These are phyloP conservation scores for Cladosporium sp. DNA, from an alignment of 2,329 filamentous ascomycete genomes.

Conservation along the genomic window DNA sequence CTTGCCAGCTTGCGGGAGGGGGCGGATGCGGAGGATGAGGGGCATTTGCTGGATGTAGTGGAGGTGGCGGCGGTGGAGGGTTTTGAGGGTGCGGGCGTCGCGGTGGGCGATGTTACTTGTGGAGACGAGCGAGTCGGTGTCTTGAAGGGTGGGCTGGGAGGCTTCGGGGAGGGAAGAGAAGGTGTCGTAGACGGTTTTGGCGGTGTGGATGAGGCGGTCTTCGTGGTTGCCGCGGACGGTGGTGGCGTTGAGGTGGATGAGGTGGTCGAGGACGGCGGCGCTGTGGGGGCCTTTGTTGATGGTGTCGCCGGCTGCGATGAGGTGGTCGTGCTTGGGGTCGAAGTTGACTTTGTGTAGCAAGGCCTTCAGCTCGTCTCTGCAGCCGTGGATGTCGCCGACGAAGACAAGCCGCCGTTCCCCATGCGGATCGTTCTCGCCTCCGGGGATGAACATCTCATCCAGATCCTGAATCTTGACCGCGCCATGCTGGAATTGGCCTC, in stretches of 20 bases:
- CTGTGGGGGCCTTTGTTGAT: slow-evolving; percentile 85
- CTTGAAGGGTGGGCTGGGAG: background rate
- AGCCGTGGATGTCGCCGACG: slow-evolving; percentile 90
- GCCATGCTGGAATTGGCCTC: slow-evolving; percentile 16
- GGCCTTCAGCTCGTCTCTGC: slow-evolving; percentile 55
- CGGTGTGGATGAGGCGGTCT: slow-evolving; percentile 65
- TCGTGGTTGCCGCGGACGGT: slow-evolving; percentile 92
- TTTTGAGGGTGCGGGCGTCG: slow-evolving; percentile 22
- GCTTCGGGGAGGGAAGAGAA: background rate
- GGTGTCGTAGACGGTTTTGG: slow-evolving; percentile 14
- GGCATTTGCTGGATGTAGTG: slow-evolving; percentile 30
- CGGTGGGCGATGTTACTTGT: slow-evolving; percentile 16
- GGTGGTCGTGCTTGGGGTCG: slow-evolving; percentile 58
- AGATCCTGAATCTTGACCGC: slow-evolving; percentile 38
- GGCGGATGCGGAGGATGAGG: slow-evolving; percentile 31
- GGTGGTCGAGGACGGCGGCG: slow-evolving; percentile 66
- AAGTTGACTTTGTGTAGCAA: slow-evolving; percentile 65
- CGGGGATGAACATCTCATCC: slow-evolving; percentile 33
- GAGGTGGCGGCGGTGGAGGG: slow-evolving; percentile 27
- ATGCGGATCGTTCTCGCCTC: slow-evolving; percentile 27
- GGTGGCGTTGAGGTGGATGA: slow-evolving; percentile 66
- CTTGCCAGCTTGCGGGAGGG: slow-evolving; percentile 21
- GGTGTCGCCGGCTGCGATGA: slow-evolving; percentile 72
- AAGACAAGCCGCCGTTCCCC: slow-evolving; percentile 62
- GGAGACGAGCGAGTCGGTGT: slow-evolving; percentile 5